Percentiles rank a stretch among this genome's conserved stretches.
phyloP scores from a whole-genome alignment of 352 stramenopile species.

The Globisporangium radiosum region DNA sequence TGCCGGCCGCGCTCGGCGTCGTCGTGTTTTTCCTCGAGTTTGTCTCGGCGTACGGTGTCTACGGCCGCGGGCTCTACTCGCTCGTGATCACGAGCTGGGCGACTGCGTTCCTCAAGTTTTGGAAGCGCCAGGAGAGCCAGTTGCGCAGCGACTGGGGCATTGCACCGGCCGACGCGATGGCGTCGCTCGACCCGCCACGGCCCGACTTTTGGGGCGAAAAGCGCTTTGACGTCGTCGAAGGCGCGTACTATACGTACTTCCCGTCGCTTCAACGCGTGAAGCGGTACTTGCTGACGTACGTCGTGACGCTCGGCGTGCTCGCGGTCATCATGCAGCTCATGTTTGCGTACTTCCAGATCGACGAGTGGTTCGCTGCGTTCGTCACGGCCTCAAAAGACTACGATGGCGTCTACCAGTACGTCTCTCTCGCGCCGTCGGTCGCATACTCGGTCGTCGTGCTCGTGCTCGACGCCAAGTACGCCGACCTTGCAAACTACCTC shows the following conservation, averaged over 20 bases:
- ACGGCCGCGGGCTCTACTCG: conserved; percentile 78
- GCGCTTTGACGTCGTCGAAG: conserved; percentile 71
- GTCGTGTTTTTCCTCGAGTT: conserved; percentile 86
- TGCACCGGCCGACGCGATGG: conserved; percentile 25
- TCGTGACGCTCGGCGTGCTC: conserved; percentile 61
- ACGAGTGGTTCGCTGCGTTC: conserved; percentile 58
- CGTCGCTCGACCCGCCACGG: conserved; percentile 40
- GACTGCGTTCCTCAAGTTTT: conserved; percentile 87
- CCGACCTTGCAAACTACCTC: conserved; percentile 86
- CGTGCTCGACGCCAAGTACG: conserved; percentile 82
- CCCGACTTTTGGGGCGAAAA: conserved; percentile 67
- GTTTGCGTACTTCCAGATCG: conserved; percentile 76
- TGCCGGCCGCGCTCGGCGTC: conserved; percentile 82
- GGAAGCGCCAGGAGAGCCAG: conserved; percentile 85
- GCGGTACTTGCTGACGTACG: conserved; percentile 69
- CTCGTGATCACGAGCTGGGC: conserved; percentile 88
- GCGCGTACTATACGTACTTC: conserved; percentile 81
- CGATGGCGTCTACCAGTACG: conserved; percentile 60
- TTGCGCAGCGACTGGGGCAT: conserved; percentile 86
- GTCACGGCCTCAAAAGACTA: conserved; percentile 59
- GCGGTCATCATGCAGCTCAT: conserved; percentile 64
- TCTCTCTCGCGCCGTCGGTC: conserved; percentile 61
- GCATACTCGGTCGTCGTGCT: conserved; percentile 72
- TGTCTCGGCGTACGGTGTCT: conserved; percentile 39
- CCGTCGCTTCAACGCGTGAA: conserved; percentile 68